A percentile compares a stretch with the other conserved stretches of the same genome.
Evolutionary conservation across 1,284 basidiomycete genomes (phyloP).

Genomic region (Austroboletus novae-zelandiae): DNA sequence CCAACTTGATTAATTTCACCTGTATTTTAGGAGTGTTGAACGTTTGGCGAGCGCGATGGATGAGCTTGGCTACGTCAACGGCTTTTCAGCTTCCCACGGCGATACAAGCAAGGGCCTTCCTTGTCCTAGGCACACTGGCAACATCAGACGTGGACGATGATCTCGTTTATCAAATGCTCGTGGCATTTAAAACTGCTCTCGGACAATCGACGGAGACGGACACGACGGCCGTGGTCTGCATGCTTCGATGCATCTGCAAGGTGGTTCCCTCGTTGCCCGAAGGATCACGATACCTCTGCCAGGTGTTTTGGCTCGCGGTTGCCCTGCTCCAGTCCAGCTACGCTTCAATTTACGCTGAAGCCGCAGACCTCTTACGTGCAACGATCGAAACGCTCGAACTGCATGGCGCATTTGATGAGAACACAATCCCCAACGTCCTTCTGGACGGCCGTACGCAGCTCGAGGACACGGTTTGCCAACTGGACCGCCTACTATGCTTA

Average conservation of each 20-base stretch:
- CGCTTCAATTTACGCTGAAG: slow-evolving; percentile 71
- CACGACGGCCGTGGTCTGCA: slow-evolving; percentile 75
- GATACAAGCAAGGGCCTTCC: slow-evolving; percentile 87
- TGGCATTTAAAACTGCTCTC: slow-evolving; percentile 72
- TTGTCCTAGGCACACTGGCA: slow-evolving; percentile 79
- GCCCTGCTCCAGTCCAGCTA: slow-evolving; percentile 77
- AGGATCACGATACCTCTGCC: slow-evolving; percentile 70
- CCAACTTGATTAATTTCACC: slow-evolving; percentile 2
- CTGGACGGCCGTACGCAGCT: slow-evolving; percentile 64
- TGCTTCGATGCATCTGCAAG: slow-evolving; percentile 82
- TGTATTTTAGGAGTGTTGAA: slow-evolving; percentile 71
- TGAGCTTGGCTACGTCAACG: slow-evolving; percentile 87
- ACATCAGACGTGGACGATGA: slow-evolving; percentile 84
- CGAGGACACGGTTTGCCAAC: slow-evolving; percentile 67
- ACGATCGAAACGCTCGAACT: slow-evolving; percentile 67
- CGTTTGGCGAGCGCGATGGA: slow-evolving; percentile 92
- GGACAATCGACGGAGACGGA: slow-evolving; percentile 66
- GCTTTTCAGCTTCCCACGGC: slow-evolving; percentile 92
- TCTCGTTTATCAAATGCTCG: slow-evolving; percentile 84
- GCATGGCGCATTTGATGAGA: slow-evolving; percentile 54
- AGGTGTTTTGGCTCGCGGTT: slow-evolving; percentile 85
- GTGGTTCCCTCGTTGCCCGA: slow-evolving; percentile 68
- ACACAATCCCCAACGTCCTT: slow-evolving; percentile 56
- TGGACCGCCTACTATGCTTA: slow-evolving; percentile 72
- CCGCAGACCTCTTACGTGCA: slow-evolving; percentile 60